Evolutionary conservation across 1,139 yeast species (phyloP).

Genomic region (Casaregolazyma suthepensis): DNA sequence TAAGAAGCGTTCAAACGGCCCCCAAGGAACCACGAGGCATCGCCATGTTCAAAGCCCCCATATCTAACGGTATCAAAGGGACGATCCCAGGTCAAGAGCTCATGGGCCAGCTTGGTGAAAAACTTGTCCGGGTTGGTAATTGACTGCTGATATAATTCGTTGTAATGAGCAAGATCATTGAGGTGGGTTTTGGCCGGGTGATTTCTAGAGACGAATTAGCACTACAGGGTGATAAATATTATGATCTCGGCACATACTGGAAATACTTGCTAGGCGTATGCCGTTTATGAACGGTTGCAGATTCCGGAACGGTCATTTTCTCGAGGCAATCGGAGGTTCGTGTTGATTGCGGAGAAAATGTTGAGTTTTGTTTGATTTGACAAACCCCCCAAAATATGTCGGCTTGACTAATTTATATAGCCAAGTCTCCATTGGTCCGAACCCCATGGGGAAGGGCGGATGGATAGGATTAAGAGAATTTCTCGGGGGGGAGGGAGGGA

Average conservation of each 20-base stretch:
- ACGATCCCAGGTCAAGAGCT: conserved; percentile 76
- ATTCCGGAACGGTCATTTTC: conserved; percentile 65
- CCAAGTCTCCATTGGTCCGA: background rate
- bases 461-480: background rate
- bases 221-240: background rate
- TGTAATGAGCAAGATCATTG: conserved; percentile 58
- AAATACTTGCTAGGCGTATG: conserved; percentile 72
- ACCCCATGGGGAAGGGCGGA: background rate
- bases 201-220: conserved; percentile 18
- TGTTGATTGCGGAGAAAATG: background rate
- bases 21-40: conserved; percentile 86
- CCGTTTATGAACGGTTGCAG: conserved; percentile 57
- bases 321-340: background rate
- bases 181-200: conserved; percentile 37
- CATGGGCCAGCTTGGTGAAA: conserved; percentile 77
- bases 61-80: conserved; percentile 64
- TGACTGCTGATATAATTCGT: conserved; percentile 66
- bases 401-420: background rate
- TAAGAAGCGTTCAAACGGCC: conserved; percentile 92
- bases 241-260: conserved; percentile 40
- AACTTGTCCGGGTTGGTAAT: conserved; percentile 76
- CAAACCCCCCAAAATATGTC: background rate
- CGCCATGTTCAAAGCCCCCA: conserved; percentile 74
- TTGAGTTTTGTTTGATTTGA: background rate
- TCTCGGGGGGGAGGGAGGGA: background rate